Percentiles rank a stretch among this genome's conserved stretches.
phyloP scores from a whole-genome alignment of 164 flowering plant species.

The Vitis riparia region DNA sequence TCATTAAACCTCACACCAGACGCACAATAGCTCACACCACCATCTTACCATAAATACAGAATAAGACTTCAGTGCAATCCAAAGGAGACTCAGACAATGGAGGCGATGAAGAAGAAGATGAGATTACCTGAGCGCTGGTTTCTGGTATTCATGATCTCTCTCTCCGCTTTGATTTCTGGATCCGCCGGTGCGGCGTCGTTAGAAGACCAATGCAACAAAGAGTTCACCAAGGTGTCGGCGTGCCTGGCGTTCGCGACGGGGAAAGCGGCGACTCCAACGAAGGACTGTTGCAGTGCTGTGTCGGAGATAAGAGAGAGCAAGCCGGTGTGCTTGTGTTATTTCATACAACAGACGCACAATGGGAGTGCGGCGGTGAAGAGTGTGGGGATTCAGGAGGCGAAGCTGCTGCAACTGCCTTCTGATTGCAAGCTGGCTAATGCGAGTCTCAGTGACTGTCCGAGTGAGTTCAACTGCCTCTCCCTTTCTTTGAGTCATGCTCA shows the following conservation, averaged over 20 bases:
- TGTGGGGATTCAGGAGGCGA: constrained; percentile 50
- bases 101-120: no score
- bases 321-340: constrained; percentile 60
- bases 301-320: constrained; percentile 31
- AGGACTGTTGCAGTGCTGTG: constrained; percentile 54
- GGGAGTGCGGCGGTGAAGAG: constrained; percentile 46
- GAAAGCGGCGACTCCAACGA: constrained; percentile 41
- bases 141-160: neutral
- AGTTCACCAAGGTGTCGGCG: constrained; percentile 37
- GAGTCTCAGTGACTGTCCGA: constrained; percentile 51
- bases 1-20: no score
- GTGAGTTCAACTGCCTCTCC: constrained; percentile 29
- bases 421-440: constrained; percentile 56
- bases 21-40: no score
- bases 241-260: constrained; percentile 65
- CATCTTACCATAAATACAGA: no score
- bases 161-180: neutral
- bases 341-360: constrained; percentile 50
- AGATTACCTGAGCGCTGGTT: no score
- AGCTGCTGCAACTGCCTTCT: constrained; percentile 56
- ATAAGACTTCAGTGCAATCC: no score
- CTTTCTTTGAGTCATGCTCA: constrained; percentile 2
- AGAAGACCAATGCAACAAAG: constrained; percentile 32
- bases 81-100: no score
- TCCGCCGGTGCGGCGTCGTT: neutral